phyloP scores from a whole-genome alignment of 2,329 filamentous ascomycete species.

The Harringtonia aguacate region DNA sequence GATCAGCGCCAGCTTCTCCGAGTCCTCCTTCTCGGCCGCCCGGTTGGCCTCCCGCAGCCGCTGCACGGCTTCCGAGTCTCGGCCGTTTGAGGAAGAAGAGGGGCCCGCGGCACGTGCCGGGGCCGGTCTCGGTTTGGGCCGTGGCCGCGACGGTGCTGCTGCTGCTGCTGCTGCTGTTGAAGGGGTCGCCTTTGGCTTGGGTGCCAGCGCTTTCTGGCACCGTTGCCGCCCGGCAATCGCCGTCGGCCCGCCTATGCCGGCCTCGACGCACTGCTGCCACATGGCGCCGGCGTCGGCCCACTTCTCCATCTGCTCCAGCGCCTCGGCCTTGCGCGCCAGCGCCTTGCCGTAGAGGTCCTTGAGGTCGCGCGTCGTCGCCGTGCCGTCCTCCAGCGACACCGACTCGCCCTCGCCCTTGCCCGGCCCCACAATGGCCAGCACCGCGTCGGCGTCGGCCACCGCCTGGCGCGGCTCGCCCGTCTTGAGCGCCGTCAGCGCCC shows the following conservation, averaged over 20 bases:
- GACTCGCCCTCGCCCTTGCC: constrained; percentile 69
- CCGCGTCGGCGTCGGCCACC: constrained; percentile 72
- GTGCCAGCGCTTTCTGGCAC: constrained; percentile 76
- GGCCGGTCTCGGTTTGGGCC: constrained; percentile 28
- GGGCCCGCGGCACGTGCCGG: constrained; percentile 21
- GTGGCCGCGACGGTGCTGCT: constrained; percentile 21
- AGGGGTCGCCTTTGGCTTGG: constrained; percentile 39
- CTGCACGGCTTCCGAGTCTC: constrained; percentile 66
- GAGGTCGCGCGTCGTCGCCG: constrained; percentile 68
- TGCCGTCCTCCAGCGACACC: constrained; percentile 55
- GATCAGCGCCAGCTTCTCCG: constrained; percentile 82
- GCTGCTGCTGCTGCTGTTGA: too few species aligned
- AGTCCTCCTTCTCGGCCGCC: constrained; percentile 75
- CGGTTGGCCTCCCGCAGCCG: constrained; percentile 74
- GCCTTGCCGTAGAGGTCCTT: constrained; percentile 90
- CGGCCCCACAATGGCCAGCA: constrained; percentile 68
- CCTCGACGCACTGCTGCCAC: constrained; percentile 77
- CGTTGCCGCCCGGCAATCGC: constrained; percentile 79
- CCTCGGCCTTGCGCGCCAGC: constrained; percentile 88
- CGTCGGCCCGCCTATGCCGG: constrained; percentile 72
- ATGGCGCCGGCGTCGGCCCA: constrained; percentile 74
- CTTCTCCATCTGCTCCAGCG: constrained; percentile 87
- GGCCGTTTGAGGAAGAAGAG: constrained; percentile 20
- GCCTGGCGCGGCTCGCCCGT: constrained; percentile 85
- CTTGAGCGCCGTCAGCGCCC: constrained; percentile 80